Evolutionary conservation across 352 stramenopile genomes (phyloP).

Genomic region (Pythium brassicae): DNA sequence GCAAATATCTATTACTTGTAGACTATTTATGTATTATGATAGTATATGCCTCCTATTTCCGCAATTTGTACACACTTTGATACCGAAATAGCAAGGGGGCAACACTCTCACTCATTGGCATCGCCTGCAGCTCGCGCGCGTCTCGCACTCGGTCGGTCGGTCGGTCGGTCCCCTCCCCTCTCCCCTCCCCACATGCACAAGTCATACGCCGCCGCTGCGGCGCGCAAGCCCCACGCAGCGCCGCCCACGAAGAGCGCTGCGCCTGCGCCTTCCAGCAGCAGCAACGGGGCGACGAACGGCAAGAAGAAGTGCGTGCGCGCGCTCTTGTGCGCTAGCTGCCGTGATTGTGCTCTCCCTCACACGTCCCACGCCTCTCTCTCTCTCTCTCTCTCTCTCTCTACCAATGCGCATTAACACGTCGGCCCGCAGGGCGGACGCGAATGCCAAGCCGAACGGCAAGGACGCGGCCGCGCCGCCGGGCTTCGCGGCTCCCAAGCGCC

Average conservation of each 20-base stretch:
- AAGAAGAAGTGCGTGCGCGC: no score
- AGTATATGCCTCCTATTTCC: no score
- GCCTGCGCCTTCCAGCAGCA: neutral
- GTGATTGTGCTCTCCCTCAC: neutral
- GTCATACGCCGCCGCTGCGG: neutral
- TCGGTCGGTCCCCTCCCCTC: neutral
- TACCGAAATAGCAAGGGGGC: no score
- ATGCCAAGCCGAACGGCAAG: constrained; percentile 15
- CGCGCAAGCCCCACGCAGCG: neutral
- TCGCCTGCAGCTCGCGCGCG: no score
- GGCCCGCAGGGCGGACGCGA: constrained; percentile 1
- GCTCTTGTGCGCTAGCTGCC: no score
- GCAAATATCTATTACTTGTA: no score
- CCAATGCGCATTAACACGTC: neutral
- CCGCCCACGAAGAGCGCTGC: neutral
- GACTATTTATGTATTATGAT: no score
- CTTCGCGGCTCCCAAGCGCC: constrained; percentile 8
- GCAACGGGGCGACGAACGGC: neutral
- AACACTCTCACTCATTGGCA: no score
- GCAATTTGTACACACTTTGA: no score
- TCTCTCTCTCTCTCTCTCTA: neutral
- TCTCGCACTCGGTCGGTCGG: neutral
- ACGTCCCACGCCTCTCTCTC: neutral
- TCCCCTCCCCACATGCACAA: neutral
- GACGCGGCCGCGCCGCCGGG: constrained; percentile 2